phyloP scores from a whole-genome alignment of 768 basidiomycete species.

The Lactarius psammicola region DNA sequence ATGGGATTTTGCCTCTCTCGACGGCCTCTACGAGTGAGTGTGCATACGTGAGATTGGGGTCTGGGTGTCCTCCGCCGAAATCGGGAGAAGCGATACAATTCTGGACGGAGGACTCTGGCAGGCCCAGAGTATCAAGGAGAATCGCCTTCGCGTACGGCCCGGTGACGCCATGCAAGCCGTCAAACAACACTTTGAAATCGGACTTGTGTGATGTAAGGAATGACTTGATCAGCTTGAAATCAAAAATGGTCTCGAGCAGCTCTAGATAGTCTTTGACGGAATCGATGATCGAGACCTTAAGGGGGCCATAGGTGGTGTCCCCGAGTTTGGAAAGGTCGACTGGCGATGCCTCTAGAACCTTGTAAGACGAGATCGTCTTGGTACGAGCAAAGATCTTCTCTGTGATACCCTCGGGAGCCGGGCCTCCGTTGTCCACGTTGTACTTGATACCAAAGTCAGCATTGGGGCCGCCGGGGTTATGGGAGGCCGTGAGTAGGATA shows the following conservation, averaged over 20 bases:
- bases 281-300: conserved; percentile 88
- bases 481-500: conserved; percentile 93
- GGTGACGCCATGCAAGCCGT: conserved; percentile 94
- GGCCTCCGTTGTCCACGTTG: conserved; percentile 96
- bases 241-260: conserved; percentile 87
- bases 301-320: conserved; percentile 74
- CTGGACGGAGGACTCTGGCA: conserved; percentile 81
- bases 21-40: conserved; percentile 91
- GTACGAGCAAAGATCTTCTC: conserved; percentile 92
- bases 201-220: conserved; percentile 72
- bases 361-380: conserved; percentile 83
- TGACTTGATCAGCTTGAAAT: conserved; percentile 85
- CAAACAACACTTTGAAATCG: conserved; percentile 87
- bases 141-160: conserved; percentile 93
- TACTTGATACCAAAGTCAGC: conserved; percentile 99
- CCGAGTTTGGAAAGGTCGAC: conserved; percentile 84
- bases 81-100: conserved; percentile 91
- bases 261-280: conserved; percentile 86
- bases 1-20: conserved; percentile 79
- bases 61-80: conserved; percentile 97
- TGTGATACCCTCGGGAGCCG: conserved; percentile 95
- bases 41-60: conserved; percentile 98
- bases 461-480: conserved; percentile 98
- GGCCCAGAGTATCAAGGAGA: conserved; percentile 77
- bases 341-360: conserved; percentile 70